phyloP scores from a whole-genome alignment of 2,329 filamentous ascomycete species.

The Periconia macrospinosa region DNA sequence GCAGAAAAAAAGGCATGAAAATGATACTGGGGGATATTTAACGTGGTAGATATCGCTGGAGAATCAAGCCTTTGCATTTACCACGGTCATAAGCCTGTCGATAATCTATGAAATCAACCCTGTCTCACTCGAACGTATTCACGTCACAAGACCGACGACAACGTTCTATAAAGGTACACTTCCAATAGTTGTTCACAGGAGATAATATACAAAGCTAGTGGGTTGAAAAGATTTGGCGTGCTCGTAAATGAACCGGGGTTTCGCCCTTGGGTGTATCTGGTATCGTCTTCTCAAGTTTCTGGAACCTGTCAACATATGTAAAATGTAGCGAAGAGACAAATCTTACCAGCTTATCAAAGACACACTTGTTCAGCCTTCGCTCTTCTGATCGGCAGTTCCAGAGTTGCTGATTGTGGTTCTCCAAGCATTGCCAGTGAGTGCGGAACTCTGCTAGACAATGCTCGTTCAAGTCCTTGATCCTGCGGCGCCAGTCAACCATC shows the following conservation, averaged over 20 bases:
- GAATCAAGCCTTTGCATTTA: not conserved
- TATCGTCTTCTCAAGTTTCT: conserved; percentile 57
- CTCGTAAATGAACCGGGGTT: conserved; percentile 52
- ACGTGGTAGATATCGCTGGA: not conserved
- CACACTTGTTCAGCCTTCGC: conserved; percentile 90
- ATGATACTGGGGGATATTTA: not conserved
- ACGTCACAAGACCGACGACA: not conserved
- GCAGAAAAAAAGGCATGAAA: not conserved
- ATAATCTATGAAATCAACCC: not conserved
- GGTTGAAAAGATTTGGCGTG: conserved; percentile 47
- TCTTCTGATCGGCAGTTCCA: conserved; percentile 92
- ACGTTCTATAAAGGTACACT: not conserved
- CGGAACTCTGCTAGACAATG: conserved; percentile 90
- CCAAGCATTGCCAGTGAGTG: conserved; percentile 91
- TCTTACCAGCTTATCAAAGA: conserved; percentile 90
- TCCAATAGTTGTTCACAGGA: conserved; percentile 21
- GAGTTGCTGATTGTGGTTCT: conserved; percentile 96
- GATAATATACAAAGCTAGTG: conserved; percentile 39
- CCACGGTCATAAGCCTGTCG: not conserved
- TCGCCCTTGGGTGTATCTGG: conserved; percentile 54
- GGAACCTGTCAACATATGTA: conserved; percentile 10
- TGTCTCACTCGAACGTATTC: not conserved
- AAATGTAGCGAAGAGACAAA: not conserved
- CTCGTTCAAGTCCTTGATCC: conserved; percentile 93
- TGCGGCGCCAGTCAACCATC: conserved; percentile 43